These are phyloP conservation scores for Karstenula rhodostoma DNA, from an alignment of 2,329 filamentous ascomycete genomes.

Conservation along the genomic window DNA sequence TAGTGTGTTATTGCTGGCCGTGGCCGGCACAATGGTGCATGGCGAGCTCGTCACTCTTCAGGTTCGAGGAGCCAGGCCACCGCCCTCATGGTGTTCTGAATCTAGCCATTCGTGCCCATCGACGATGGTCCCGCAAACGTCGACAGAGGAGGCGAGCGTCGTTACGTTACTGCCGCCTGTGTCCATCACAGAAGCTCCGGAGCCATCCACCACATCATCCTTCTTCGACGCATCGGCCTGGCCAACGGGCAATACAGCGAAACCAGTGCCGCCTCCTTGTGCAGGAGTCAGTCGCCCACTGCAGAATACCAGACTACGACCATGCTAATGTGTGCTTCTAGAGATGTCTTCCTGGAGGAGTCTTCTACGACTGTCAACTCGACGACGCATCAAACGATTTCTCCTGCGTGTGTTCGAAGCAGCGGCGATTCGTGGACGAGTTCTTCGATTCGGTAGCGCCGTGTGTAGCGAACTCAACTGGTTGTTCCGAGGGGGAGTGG, in stretches of 20 bases:
- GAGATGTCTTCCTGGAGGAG: background rate
- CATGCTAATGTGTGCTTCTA: background rate
- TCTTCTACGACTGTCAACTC: background rate
- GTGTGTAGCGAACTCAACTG: background rate
- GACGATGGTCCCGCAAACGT: background rate
- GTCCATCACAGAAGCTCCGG: background rate
- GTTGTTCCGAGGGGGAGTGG: background rate
- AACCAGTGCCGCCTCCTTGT: background rate
- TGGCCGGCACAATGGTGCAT: background rate
- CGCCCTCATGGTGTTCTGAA: background rate
- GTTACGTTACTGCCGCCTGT: background rate
- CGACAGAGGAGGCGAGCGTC: background rate
- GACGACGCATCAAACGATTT: background rate
- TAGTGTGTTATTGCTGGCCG: background rate
- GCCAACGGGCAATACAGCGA: background rate
- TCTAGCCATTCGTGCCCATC: background rate
- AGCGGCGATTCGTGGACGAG: background rate
- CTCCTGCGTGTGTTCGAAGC: constrained; percentile 2
- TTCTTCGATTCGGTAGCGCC: constrained; percentile 2
- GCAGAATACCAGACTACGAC: background rate
- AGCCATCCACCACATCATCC: background rate
- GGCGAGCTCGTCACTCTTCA: background rate
- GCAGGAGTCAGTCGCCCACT: background rate
- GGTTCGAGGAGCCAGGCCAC: background rate
- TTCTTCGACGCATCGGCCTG: background rate